These are phyloP conservation scores for Morella rubra DNA, from an alignment of 306 rosid species.

Conservation along the genomic window DNA sequence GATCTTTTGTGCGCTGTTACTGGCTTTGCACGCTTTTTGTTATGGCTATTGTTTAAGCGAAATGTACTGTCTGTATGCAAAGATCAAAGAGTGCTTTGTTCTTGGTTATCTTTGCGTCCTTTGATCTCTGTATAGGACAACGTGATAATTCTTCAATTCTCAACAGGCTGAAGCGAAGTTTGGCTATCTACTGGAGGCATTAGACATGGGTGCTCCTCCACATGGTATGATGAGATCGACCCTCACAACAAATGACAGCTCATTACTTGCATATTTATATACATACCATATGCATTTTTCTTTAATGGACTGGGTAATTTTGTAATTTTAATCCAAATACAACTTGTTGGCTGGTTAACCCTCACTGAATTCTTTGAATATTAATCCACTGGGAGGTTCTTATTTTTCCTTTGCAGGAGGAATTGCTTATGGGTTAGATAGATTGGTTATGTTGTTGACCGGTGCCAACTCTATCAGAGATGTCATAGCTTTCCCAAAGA, in stretches of 20 bases:
- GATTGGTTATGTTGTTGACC: slow-evolving; percentile 87
- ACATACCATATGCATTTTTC: background rate
- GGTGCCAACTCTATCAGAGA: slow-evolving; percentile 89
- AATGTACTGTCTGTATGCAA: no score
- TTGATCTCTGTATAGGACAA: background rate
- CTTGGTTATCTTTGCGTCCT: background rate
- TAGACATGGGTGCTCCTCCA: slow-evolving; percentile 99
- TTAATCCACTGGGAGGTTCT: background rate
- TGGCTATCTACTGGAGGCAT: slow-evolving; percentile 92
- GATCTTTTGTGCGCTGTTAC: background rate
- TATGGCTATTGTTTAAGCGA: background rate
- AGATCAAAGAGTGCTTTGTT: background rate
- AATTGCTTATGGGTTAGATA: slow-evolving; percentile 86
- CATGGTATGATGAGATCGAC: slow-evolving; percentile 62
- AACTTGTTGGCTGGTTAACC: background rate
- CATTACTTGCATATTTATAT: background rate
- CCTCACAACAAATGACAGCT: background rate
- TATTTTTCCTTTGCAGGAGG: slow-evolving; percentile 57
- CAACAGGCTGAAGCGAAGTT: slow-evolving; percentile 93
- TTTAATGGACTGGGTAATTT: background rate
- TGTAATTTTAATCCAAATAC: background rate
- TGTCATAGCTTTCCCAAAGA: slow-evolving; percentile 95
- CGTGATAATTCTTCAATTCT: slow-evolving; percentile 18
- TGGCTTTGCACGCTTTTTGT: slow-evolving; percentile 12
- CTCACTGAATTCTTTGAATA: background rate